These are phyloP conservation scores for Miamiensis avidus DNA, from an alignment of 169 alveolate genomes.

Conservation along the genomic window DNA sequence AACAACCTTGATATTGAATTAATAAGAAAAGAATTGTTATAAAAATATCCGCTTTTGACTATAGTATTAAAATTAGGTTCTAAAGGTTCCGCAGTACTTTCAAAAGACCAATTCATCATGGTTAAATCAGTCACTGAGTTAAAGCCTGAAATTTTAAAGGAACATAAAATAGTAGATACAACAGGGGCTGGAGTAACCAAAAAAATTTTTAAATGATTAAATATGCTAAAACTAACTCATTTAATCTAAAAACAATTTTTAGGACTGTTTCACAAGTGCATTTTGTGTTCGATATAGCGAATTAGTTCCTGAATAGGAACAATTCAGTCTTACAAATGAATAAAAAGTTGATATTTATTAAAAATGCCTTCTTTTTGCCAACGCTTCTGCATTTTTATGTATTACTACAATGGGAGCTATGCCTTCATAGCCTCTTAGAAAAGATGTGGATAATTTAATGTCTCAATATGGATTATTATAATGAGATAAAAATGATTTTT, in stretches of 20 bases:
- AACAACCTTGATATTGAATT: slow-evolving; percentile 3
- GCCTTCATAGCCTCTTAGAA: slow-evolving; percentile 39
- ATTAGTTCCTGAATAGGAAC: slow-evolving; percentile 2
- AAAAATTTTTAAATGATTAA: neutral
- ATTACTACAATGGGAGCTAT: slow-evolving; percentile 53
- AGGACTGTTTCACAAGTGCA: slow-evolving; percentile 55
- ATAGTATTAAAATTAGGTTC: slow-evolving; percentile 47
- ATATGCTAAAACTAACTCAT: too few relatives aligned
- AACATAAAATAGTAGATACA: slow-evolving; percentile 44
- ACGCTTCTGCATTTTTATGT: slow-evolving; percentile 49
- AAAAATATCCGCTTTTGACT: slow-evolving; percentile 28
- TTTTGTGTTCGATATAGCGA: slow-evolving; percentile 28
- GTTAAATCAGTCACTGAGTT: slow-evolving; percentile 17
- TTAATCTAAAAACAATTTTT: too few relatives aligned
- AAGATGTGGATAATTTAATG: slow-evolving; percentile 26
- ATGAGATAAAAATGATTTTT: too few relatives aligned
- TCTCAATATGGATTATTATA: too few relatives aligned
- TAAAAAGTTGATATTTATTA: slow-evolving; percentile 11
- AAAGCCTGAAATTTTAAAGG: slow-evolving; percentile 29
- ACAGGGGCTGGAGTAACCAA: slow-evolving; percentile 43
- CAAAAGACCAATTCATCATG: slow-evolving; percentile 11
- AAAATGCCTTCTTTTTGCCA: slow-evolving; percentile 46
- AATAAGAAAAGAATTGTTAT: slow-evolving; percentile 19
- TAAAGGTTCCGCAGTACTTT: slow-evolving; percentile 44
- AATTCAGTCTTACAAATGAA: neutral